phyloP scores from a whole-genome alignment of 2,329 filamentous ascomycete genomes.

The Didymosphaeria variabile region DNA sequence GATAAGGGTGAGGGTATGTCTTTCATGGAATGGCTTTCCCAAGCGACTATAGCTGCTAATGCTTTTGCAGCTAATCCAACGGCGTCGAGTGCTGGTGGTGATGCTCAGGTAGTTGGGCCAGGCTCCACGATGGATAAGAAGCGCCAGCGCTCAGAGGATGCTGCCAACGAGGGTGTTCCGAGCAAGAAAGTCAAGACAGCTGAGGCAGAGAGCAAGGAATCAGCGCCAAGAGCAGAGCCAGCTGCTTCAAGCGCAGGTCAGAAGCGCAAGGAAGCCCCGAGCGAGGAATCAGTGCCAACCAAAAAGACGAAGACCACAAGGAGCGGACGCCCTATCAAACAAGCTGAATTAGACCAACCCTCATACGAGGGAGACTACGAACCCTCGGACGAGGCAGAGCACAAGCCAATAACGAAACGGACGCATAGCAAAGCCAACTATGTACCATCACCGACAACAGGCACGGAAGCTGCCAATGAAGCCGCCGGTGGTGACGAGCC shows the following conservation, averaged over 20 bases:
- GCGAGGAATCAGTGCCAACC: no score
- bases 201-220: background rate
- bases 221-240: background rate
- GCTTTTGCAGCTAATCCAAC: background rate
- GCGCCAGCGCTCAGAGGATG: background rate
- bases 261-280: constrained; percentile 1
- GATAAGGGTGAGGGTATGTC: background rate
- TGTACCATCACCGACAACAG: background rate
- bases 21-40: constrained; percentile 5
- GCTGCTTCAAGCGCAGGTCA: background rate
- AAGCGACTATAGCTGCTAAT: background rate
- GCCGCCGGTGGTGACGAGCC: background rate
- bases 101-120: background rate
- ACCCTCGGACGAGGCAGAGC: background rate
- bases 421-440: constrained; percentile 3
- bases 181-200: background rate
- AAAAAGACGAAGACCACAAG: background rate
- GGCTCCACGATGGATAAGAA: background rate
- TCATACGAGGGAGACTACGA: background rate
- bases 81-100: background rate
- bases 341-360: background rate
- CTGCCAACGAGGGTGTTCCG: background rate
- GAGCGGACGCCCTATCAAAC: background rate
- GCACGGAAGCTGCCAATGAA: background rate
- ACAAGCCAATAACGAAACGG: background rate